Conservation (phyloP, 2,329 filamentous ascomycete species). For the Catunica adiposa region DNA sequence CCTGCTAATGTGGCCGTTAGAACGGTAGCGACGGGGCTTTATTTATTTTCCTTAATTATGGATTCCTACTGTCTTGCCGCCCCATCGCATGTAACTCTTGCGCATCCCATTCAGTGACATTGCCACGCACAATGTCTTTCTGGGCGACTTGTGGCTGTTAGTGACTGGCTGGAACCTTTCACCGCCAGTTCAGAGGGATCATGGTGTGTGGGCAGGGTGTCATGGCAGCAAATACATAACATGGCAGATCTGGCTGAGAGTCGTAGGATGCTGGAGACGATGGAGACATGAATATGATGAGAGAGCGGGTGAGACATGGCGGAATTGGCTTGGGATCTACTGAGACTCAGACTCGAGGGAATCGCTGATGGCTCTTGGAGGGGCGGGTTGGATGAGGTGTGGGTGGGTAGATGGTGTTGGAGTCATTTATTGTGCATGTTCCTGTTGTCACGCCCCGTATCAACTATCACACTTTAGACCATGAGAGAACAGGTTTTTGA, state of each 20-base stretch:
- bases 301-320: not conserved
- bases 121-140: not conserved
- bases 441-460: not conserved
- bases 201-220: not conserved
- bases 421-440: slow-evolving; percentile 1
- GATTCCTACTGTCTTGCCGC: not conserved
- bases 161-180: not conserved
- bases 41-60: not conserved
- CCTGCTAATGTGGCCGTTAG: not conserved
- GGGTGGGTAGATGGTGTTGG: not conserved
- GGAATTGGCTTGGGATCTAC: not conserved
- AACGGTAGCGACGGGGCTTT: not conserved
- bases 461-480: not conserved
- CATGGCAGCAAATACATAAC: not conserved
- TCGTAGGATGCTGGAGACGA: not conserved
- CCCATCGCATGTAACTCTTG: not conserved
- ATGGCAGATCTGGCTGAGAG: not conserved
- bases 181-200: slow-evolving; percentile 11
- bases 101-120: not conserved
- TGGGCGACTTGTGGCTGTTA: not conserved
- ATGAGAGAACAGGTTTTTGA: not conserved
- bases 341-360: too few species aligned
- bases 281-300: too few species aligned
- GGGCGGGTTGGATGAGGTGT: not conserved
- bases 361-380: not conserved